These are phyloP conservation scores for Eucalyptus viminalis DNA, from an alignment of 345 rosid species.

Conservation along the genomic window DNA sequence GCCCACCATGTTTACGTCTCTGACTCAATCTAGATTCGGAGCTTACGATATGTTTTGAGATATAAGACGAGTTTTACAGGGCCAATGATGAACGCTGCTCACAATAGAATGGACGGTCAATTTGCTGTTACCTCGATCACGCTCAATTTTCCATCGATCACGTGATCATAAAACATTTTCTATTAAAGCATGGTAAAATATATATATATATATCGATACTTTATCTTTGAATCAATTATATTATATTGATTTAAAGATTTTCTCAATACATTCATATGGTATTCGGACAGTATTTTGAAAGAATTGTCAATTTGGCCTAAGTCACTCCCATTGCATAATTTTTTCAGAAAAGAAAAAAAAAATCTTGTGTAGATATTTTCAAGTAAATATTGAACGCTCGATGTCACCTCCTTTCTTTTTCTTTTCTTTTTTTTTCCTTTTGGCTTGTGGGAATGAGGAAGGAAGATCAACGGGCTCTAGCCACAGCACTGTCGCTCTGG, in stretches of 20 bases:
- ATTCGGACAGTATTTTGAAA: rapidly evolving
- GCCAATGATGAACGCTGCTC: background rate
- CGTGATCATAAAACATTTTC: background rate
- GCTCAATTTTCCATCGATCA: background rate
- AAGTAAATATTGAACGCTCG: background rate
- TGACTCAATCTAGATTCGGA: background rate
- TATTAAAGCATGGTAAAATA: too few relatives aligned
- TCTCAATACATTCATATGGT: background rate
- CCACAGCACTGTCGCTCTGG: background rate
- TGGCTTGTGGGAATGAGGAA: background rate
- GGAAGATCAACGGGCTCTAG: background rate
- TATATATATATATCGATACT: too few relatives aligned
- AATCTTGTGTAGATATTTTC: background rate
- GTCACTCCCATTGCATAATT: too few relatives aligned
- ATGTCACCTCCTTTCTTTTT: background rate
- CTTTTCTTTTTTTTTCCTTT: background rate
- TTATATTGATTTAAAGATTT: too few relatives aligned
- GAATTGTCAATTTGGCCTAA: background rate
- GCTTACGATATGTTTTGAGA: background rate
- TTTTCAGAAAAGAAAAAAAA: too few relatives aligned
- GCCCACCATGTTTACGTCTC: background rate
- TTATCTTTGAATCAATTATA: too few relatives aligned
- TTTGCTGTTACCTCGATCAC: background rate
- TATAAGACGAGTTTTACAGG: background rate
- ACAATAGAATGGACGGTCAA: rapidly evolving